Conservation (phyloP, 129 eudicot species). For the Escallonia herrerae region DNA sequence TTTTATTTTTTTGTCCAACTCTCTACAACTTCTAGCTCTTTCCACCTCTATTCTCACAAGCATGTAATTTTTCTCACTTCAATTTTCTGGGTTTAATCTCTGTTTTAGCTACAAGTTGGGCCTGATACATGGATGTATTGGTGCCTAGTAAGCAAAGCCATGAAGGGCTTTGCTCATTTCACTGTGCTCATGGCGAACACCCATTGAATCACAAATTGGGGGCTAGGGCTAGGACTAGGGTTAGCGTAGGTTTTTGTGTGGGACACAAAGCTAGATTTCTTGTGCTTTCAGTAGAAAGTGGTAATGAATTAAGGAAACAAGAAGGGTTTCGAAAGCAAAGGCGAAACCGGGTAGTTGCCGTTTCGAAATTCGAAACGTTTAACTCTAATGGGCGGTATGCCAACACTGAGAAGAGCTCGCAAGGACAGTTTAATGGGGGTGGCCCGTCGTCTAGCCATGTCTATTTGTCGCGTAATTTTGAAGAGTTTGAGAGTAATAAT, state of each 20-base stretch:
- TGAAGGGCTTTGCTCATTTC: conserved; percentile 46
- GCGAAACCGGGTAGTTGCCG: conserved; percentile 33
- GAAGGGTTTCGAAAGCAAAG: conserved; percentile 27
- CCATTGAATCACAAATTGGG: conserved; percentile 10
- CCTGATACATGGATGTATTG: conserved; percentile 41
- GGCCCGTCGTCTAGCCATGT: conserved; percentile 14
- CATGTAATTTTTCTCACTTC: neutral
- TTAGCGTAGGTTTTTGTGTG: conserved; percentile 12
- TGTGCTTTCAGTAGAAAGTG: conserved; percentile 14
- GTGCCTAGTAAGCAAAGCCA: conserved; percentile 54
- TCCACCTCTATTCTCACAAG: neutral
- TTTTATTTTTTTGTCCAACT: neutral
- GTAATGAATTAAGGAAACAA: conserved; percentile 19
- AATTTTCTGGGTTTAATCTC: neutral
- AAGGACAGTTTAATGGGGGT: conserved; percentile 13
- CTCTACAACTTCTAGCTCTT: neutral
- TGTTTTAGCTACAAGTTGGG: neutral
- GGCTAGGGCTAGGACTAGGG: conserved; percentile 18
- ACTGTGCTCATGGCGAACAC: conserved; percentile 11
- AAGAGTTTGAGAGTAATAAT: conserved; percentile 75
- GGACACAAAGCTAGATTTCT: conserved; percentile 10
- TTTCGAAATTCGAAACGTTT: conserved; percentile 29
- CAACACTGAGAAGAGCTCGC: conserved; percentile 27
- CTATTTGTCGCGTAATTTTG: conserved; percentile 31
- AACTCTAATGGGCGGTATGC: conserved; percentile 33